Base-by-base conservation (phyloP, 129 eudicot species). In the Tanacetum coccineum region DNA sequence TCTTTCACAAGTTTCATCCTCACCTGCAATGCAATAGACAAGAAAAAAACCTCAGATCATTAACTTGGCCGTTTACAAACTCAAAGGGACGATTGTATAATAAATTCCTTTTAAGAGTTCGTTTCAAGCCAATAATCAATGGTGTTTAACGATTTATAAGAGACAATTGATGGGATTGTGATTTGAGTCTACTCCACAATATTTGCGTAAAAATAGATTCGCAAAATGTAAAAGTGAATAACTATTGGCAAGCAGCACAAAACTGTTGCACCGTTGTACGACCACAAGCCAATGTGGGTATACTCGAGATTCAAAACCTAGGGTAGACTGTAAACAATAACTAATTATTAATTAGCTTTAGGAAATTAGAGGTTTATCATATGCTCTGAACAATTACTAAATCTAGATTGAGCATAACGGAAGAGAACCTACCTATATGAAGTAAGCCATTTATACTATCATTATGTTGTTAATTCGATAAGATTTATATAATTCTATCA, bases 1-100 rank as follows among this genome's bases (percentile, higher is more conserved):
- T 85, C 85, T 44, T 78, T 79, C 59, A 91, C 98, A 48, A 91
- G 80, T 70, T 85, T 85, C 95, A 80, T 81, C 71, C 98, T 80
- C 45, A 91, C 96, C 98, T 91, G 87, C 40, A 30, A 68, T 32
- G 20, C 49, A 53, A 47, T 12, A 46, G 7, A 65, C 18, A 4
- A 9, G 6, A 47, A 14, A 45, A n/a, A 4, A 62, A 9, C 11
- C 25, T 40, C 30, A 57, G 13, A 61, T 71, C 10, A 70, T 20
- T 66, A 47, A 66, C 57, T 66, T 7, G 14, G 13, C 50, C 17
- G 21, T 15, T 52, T 52, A 52, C 58, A 30, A 30, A 30, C 39
- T 22, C 25, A 4, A 0, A 30, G 0, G 4, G 39, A 30, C 0
- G 39, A 30, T 30, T 1, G 7, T 30, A 30, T 30, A 0, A 30